Evolutionary conservation across 2,329 filamentous ascomycete species (phyloP).

Genomic region (Penicillium sclerotiorum): DNA sequence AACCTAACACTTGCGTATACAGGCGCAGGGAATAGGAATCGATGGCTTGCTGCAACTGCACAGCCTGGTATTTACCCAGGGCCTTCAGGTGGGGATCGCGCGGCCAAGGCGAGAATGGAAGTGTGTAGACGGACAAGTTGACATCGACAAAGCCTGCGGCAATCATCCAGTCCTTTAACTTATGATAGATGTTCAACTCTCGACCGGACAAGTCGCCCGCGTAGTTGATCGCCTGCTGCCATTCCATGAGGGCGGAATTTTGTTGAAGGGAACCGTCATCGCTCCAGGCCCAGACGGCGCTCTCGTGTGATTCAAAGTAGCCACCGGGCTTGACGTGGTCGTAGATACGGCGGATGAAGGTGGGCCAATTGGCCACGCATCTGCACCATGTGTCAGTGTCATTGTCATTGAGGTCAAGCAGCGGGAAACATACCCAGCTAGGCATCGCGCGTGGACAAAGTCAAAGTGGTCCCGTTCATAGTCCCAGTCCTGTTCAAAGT

Average conservation of each 20-base stretch:
- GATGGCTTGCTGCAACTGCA: constrained; percentile 22
- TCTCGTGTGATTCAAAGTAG: constrained; percentile 33
- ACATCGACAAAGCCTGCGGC: constrained; percentile 26
- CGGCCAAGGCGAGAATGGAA: constrained; percentile 23
- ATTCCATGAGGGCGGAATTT: constrained; percentile 24
- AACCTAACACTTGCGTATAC: constrained; percentile 23
- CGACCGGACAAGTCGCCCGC: constrained; percentile 25
- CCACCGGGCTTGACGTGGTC: constrained; percentile 32
- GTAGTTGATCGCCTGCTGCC: constrained; percentile 24
- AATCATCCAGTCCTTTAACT: constrained; percentile 30
- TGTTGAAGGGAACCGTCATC: constrained; percentile 21
- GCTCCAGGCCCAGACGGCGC: constrained; percentile 24
- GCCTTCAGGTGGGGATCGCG: constrained; percentile 20
- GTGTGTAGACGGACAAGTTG: constrained; percentile 13
- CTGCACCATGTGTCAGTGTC: constrained; percentile 8
- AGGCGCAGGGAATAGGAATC: constrained; percentile 23
- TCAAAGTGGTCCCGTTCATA: constrained; percentile 31
- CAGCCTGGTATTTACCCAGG: constrained; percentile 19
- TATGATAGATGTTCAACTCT: constrained; percentile 27
- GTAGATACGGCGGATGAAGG: constrained; percentile 16
- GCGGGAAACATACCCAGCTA: constrained; percentile 24
- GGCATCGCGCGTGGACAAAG: constrained; percentile 34
- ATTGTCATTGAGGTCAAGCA: background rate
- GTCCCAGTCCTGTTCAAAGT: constrained; percentile 33
- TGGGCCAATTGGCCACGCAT: constrained; percentile 21